Evolutionary conservation across 78 protist species (phyloP), one percentile per base, ranked within the genome.

Genomic region (Dictyostelium brefeldianum): DNA sequence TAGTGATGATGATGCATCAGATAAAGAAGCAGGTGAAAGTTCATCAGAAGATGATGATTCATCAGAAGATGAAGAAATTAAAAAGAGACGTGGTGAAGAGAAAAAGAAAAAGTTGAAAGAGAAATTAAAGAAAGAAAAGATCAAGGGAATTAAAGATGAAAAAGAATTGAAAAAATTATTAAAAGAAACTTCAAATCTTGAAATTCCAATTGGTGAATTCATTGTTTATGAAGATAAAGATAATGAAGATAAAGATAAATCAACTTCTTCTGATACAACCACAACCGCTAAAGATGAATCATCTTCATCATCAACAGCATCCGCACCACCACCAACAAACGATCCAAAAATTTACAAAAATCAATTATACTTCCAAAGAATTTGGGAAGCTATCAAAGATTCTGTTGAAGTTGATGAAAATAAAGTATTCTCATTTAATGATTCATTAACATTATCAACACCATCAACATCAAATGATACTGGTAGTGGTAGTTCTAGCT

Each of bases 351-450:
- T 57, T 22, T 22, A 25, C 22, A 62, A 67, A 36, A 67, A 43
- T 15, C 47, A 31, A 67, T 17, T 67, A 67, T 71, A 25, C 27
- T 83, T 83, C 73, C 43, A 69, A 41, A 50, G 25, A 7, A 41
- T 83, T 22, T 83, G 90, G 90, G 17, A 71, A 43, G 56, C 31
- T 22, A 29, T 73, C 9, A 46, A 31, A 29, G 41, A 67, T 15
- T 29, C 29, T 31, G 48, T 67, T 17, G 48, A 67, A 31, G 25
- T 27, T 31, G 48, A 67, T 25, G 9, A 25, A 9, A 29, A 43
- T 12, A 67, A 67, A 67, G 36, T 20, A 27, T 31, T 31, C 36
- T 3, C 43, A 67, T 8, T 67, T 31, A 27, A 57, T n/a, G 70
- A 62, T 25, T 62, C 70, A 15, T 14, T 14, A 53, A 31, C 25